Evolutionary conservation across 2,329 filamentous ascomycete species (phyloP), one percentile per base, ranked within the genome.

Genomic region (Teratosphaeria viscida): DNA sequence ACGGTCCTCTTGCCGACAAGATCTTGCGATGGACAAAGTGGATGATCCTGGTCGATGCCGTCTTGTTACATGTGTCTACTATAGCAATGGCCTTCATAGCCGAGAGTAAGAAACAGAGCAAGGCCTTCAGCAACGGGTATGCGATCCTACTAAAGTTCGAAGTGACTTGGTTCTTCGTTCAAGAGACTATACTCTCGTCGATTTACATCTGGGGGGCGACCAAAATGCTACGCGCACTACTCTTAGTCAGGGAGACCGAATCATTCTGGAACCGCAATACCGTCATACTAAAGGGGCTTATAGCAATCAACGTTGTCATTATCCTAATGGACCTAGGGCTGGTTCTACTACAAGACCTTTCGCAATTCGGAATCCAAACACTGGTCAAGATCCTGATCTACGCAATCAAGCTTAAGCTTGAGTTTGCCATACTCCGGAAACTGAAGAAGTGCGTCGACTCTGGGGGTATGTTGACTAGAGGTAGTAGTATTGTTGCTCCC

Each of bases 271-370:
- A 39, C 14, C 35, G 35, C 35, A 39, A 39, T 4, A 39, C 11
- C 14, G 35, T 39, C 35, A 16, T 39, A 16, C 35, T 70, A 64
- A 70, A 66, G 64, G 68, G 72, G 39, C 66, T 73, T 3, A 66
- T 70, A 59, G 67, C 63, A 37, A 70, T 73, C 61, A 73, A 74
- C 62, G 62, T 70, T 54, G 62, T 70, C 57, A 72, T 74, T 61
- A 70, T 74, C 56, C 19, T 66, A 19, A 62, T 73, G 43, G 71
- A 74, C 57, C 65, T 71, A 14, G 68, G 64, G 0, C 66, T 74
- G 2, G 61, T 65, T 14, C 70, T 67, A n/a, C 64, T 72, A 14
- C 68, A 71, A 7, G 68, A 70, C 29, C 66, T 61, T 2, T 61
- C 64, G 43, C 58, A 64, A 8, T 69, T 57, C 52, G 67, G 69